Evolutionary conservation across 2,329 filamentous ascomycete species (phyloP).

Genomic region (Diaporthe citriasiana): DNA sequence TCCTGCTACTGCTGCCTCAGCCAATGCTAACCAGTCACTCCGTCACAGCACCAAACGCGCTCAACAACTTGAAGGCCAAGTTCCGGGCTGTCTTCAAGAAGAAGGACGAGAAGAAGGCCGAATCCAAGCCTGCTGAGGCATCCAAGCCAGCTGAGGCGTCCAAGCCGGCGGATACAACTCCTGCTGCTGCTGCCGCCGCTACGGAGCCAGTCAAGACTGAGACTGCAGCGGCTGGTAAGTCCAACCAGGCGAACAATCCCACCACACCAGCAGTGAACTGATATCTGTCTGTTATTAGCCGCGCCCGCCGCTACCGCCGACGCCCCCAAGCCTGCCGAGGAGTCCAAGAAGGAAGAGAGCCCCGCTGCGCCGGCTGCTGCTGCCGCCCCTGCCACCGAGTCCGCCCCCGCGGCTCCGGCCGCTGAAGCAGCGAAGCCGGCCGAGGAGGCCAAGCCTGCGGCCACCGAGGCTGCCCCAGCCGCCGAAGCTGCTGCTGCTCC

Average conservation of each 20-base stretch:
- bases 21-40: slow-evolving; percentile 43
- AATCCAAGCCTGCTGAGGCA: slow-evolving; percentile 47
- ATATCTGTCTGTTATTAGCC: slow-evolving; percentile 33
- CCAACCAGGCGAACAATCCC: neutral
- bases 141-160: slow-evolving; percentile 47
- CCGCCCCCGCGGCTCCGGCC: slow-evolving; percentile 46
- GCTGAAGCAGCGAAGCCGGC: slow-evolving; percentile 43
- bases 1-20: neutral
- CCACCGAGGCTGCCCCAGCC: slow-evolving; percentile 41
- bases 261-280: neutral
- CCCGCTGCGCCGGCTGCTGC: slow-evolving; percentile 49
- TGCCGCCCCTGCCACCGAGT: slow-evolving; percentile 40
- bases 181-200: slow-evolving; percentile 48
- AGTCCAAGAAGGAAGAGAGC: slow-evolving; percentile 45
- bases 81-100: slow-evolving; percentile 68
- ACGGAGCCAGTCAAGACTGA: slow-evolving; percentile 55
- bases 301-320: slow-evolving; percentile 41
- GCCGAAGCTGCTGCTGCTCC: neutral
- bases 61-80: slow-evolving; percentile 70
- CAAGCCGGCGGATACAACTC: slow-evolving; percentile 48
- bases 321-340: slow-evolving; percentile 45
- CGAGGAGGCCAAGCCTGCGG: slow-evolving; percentile 46
- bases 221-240: slow-evolving; percentile 51
- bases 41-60: slow-evolving; percentile 60
- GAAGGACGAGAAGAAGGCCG: slow-evolving; percentile 54